These are phyloP conservation scores for Penicillium egyptiacum DNA, from an alignment of 495 filamentous ascomycete species.

Conservation along the genomic window DNA sequence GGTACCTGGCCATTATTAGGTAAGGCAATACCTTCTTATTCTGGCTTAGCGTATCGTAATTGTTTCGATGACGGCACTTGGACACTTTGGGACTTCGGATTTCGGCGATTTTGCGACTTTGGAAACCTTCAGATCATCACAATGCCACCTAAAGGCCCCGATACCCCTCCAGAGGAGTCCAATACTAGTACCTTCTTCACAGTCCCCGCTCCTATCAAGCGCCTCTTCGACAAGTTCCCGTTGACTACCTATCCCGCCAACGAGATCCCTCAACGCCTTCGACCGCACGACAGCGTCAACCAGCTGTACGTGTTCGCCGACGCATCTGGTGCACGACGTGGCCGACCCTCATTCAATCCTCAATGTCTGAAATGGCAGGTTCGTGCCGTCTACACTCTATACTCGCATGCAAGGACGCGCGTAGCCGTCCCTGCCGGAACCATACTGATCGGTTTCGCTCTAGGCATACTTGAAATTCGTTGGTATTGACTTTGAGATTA, in stretches of 20 bases:
- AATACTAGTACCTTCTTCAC: slow-evolving; percentile 51
- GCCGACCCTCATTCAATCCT: slow-evolving; percentile 83
- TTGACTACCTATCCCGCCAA: slow-evolving; percentile 74
- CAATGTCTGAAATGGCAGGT: slow-evolving; percentile 97
- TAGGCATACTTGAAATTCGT: slow-evolving; percentile 85
- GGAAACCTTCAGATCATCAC: slow-evolving; percentile 10
- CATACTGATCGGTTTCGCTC: slow-evolving; percentile 9
- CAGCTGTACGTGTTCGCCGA: slow-evolving; percentile 78
- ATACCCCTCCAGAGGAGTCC: slow-evolving; percentile 26
- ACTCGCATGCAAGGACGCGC: slow-evolving; percentile 2
- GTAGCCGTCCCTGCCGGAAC: not conserved
- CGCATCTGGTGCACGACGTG: slow-evolving; percentile 58
- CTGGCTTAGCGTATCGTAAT: slow-evolving; percentile 4
- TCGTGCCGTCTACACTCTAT: slow-evolving; percentile 28
- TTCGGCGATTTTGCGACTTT: not conserved
- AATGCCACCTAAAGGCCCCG: slow-evolving; percentile 38
- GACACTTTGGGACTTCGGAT: not conserved
- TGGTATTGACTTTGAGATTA: slow-evolving; percentile 63
- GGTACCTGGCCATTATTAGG: slow-evolving; percentile 9
- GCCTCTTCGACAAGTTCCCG: slow-evolving; percentile 81
- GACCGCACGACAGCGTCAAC: slow-evolving; percentile 46
- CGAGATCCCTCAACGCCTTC: slow-evolving; percentile 67
- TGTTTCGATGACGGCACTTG: slow-evolving; percentile 15
- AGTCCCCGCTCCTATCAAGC: slow-evolving; percentile 74
- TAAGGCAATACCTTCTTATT: slow-evolving; percentile 14